These are phyloP conservation scores for Daldinia loculata DNA, from an alignment of 495 filamentous ascomycete species.

Conservation along the genomic window DNA sequence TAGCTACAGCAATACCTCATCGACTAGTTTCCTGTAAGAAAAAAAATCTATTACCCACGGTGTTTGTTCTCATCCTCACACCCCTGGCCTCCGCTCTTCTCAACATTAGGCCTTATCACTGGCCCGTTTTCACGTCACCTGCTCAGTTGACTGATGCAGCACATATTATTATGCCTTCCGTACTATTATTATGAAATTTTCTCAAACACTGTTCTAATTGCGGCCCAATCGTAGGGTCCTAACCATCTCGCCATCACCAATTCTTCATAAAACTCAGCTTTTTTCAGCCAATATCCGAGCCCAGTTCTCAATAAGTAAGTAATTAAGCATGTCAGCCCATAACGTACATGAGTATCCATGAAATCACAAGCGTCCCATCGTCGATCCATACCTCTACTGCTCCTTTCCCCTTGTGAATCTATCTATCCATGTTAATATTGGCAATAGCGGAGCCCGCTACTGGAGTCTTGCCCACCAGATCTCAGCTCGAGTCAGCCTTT, in stretches of 20 bases:
- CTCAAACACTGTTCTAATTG: slow-evolving; percentile 26
- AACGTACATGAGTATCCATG: slow-evolving; percentile 31
- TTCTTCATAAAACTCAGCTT: not conserved
- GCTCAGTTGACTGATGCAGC: slow-evolving; percentile 20
- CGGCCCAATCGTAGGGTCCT: slow-evolving; percentile 30
- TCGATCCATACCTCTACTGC: slow-evolving; percentile 34
- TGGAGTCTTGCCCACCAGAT: slow-evolving; percentile 24
- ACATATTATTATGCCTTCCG: slow-evolving; percentile 21
- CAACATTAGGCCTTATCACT: slow-evolving; percentile 25
- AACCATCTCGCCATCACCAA: slow-evolving; percentile 6
- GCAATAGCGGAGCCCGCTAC: slow-evolving; percentile 37
- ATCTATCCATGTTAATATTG: slow-evolving; percentile 42
- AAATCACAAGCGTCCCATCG: slow-evolving; percentile 26
- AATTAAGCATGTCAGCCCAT: slow-evolving; percentile 25
- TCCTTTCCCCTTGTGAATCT: slow-evolving; percentile 10
- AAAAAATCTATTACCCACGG: not conserved
- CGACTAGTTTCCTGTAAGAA: slow-evolving; percentile 2
- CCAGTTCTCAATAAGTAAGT: slow-evolving; percentile 23
- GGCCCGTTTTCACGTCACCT: slow-evolving; percentile 30
- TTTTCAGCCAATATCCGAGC: slow-evolving; percentile 13
- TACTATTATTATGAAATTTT: slow-evolving; percentile 21
- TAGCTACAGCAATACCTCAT: slow-evolving; percentile 20
- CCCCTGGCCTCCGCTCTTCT: slow-evolving; percentile 4
- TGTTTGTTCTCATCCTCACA: slow-evolving; percentile 5
- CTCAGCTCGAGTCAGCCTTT: slow-evolving; percentile 34